Conservation (phyloP, 225 moss, liverwort and hornwort species). For the Physcomitrium patens region DNA sequence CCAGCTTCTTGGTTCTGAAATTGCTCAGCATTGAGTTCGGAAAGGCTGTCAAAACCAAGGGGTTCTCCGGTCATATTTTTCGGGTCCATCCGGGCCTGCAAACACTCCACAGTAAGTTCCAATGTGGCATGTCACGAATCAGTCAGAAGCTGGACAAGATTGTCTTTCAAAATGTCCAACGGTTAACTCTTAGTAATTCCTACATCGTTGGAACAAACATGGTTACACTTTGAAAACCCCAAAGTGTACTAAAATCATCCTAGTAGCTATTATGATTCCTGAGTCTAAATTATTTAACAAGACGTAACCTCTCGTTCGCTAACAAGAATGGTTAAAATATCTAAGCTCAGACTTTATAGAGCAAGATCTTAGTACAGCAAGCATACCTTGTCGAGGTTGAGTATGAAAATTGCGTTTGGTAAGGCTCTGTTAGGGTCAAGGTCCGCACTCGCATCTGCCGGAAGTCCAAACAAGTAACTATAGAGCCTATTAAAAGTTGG, state of each 20-base stretch:
- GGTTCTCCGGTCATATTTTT: conserved; percentile 38
- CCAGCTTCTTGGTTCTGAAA: conserved; percentile 73
- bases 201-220: conserved; percentile 7
- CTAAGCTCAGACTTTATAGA: conserved; percentile 24
- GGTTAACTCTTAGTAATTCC: neutral
- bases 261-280: neutral
- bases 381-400: conserved; percentile 83
- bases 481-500: conserved; percentile 70
- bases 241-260: neutral
- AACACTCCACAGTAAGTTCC: conserved; percentile 13
- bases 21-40: conserved; percentile 56
- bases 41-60: conserved; percentile 36
- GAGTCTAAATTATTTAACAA: neutral
- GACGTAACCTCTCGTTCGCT: neutral
- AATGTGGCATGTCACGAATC: neutral
- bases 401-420: conserved; percentile 84
- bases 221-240: neutral
- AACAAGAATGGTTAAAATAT: neutral
- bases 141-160: conserved; percentile 8
- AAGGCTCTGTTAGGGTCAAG: conserved; percentile 68
- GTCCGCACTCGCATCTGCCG: conserved; percentile 44
- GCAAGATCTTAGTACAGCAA: conserved; percentile 17
- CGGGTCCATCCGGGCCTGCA: conserved; percentile 90
- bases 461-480: conserved; percentile 72
- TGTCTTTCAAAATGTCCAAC: neutral